Evolutionary conservation across 345 rosid genomes (phyloP).

Genomic region (Pistacia vera): DNA sequence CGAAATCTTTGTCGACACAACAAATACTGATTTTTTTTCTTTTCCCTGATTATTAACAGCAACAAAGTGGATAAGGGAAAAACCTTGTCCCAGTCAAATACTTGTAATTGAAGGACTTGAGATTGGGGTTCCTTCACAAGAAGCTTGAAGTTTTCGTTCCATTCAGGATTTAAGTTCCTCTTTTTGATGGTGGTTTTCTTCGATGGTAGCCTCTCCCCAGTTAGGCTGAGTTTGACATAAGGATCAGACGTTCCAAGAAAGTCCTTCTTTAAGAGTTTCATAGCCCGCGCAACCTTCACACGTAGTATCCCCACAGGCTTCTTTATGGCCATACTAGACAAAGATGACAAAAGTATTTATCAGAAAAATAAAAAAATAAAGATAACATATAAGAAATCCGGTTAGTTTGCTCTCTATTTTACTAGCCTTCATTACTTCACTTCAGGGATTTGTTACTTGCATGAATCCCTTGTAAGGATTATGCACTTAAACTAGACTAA

Average conservation of each 20-base stretch:
- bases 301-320: slow-evolving; percentile 80
- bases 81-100: slow-evolving; percentile 90
- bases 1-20: neutral
- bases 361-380: neutral
- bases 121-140: slow-evolving; percentile 59
- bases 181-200: slow-evolving; percentile 80
- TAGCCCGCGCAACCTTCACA: slow-evolving; percentile 67
- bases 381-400: neutral
- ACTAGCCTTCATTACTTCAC: neutral
- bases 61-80: neutral
- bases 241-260: slow-evolving; percentile 77
- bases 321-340: slow-evolving; percentile 50
- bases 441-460: neutral
- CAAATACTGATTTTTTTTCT: neutral
- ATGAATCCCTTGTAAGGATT: neutral
- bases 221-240: slow-evolving; percentile 62
- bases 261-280: slow-evolving; percentile 63
- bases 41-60: neutral
- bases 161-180: slow-evolving; percentile 72
- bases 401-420: neutral
- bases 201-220: slow-evolving; percentile 60
- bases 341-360: slow-evolving; percentile 1
- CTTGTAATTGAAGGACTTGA: slow-evolving; percentile 70
- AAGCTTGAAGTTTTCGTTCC: slow-evolving; percentile 82
- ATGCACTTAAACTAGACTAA: neutral